A percentile compares a stretch with the other conserved stretches of the same genome.
phyloP scores from a whole-genome alignment of 2,329 filamentous ascomycete genomes.

The Hypoxylon sp. region DNA sequence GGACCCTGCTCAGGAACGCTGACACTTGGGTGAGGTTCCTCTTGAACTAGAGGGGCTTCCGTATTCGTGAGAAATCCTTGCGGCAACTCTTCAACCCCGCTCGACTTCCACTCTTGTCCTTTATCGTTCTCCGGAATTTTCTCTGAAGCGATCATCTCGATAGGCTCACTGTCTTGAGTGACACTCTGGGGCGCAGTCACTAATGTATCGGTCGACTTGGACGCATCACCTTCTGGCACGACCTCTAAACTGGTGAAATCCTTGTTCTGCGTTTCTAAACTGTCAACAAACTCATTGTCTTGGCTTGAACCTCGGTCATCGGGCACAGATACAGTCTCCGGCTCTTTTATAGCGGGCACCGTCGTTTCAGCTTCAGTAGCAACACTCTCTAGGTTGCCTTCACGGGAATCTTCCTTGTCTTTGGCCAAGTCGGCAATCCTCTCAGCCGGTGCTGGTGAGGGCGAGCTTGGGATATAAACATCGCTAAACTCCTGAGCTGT shows the following conservation, averaged over 20 bases:
- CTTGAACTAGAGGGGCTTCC: constrained; percentile 10
- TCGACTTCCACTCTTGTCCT: constrained; percentile 51
- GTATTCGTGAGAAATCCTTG: neutral
- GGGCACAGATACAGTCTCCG: constrained; percentile 15
- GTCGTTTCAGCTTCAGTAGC: constrained; percentile 13
- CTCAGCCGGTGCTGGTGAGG: constrained; percentile 31
- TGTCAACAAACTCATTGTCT: constrained; percentile 13
- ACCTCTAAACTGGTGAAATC: constrained; percentile 2
- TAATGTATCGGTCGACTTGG: constrained; percentile 19
- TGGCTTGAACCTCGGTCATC: constrained; percentile 14
- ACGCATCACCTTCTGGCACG: constrained; percentile 14
- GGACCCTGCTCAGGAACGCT: constrained; percentile 9
- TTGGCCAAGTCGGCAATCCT: constrained; percentile 18
- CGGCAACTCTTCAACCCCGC: constrained; percentile 42
- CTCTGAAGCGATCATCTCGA: constrained; percentile 31
- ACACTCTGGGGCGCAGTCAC: constrained; percentile 22
- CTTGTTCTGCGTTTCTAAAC: constrained; percentile 20
- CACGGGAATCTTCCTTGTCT: constrained; percentile 16
- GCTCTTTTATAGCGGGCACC: constrained; percentile 14
- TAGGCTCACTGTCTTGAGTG: constrained; percentile 15
- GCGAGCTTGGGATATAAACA: constrained; percentile 30
- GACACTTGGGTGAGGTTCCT: constrained; percentile 11
- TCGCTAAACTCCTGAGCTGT: constrained; percentile 47
- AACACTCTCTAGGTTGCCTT: constrained; percentile 15
- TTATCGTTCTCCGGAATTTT: constrained; percentile 59